Base-by-base conservation (phyloP, 257 asterid species). In the Ligustrum vulgare region DNA sequence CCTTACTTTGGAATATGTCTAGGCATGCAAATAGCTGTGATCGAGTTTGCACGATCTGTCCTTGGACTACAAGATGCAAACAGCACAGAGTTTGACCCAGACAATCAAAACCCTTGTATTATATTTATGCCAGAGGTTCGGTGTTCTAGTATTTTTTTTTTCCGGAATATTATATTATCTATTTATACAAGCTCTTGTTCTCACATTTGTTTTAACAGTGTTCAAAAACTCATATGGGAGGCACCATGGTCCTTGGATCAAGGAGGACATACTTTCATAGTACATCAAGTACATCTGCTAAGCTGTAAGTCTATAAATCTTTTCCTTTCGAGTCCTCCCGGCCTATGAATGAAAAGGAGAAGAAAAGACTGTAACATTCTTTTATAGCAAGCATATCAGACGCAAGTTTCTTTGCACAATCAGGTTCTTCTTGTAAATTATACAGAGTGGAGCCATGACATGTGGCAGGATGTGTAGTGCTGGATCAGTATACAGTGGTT, bases 191-290 rank as follows among this genome's bases (percentile, higher is more conserved):
- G 23, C 41, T 56, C 56, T 63, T 63, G 5, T 47, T 77, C 73
- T 75, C 71, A 56, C 72, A n/a, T 73, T 75, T 15, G 32, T 75
- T 70, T 76, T 73, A 68, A 67, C 86, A 89, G 94, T 94, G 94
- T 51, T 91, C 96, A 67, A 89, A 83, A 83, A 87, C 94, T 56
- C 96, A 91, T 79, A 87, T 89, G 96, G 94, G 96, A 83, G 96
- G 92, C 72, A 91, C 96, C 23, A 91, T 91, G 96, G 92, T 94
- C 74, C 94, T 91, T 6, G 96, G 96, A 82, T 91, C 91, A 25
- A 87, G 94, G 89, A 91, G 90, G 80, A 91, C 94, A 72, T 89
- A 71, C 80, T 87, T 91, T 82, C 89, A 84, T 60, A 85, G 71
- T 37, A 39, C 80, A 20, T 78, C 83, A 43, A 80, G 91, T 78